phyloP scores from a whole-genome alignment of 495 filamentous ascomycete species.

The Aspergillus diversus region DNA sequence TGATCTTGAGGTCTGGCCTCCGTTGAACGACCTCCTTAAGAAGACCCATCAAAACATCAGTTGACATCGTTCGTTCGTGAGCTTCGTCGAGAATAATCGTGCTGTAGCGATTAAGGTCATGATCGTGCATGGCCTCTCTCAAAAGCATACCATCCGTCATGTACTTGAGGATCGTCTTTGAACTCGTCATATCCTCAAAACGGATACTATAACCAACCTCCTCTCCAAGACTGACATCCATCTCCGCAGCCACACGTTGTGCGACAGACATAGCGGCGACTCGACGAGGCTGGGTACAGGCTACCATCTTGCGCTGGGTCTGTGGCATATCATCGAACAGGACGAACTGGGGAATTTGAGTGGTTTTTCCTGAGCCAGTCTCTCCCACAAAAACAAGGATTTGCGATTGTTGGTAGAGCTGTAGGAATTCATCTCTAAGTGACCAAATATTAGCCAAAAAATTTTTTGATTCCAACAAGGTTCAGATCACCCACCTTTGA shows the following conservation, averaged over 20 bases:
- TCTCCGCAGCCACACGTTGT: slow-evolving; percentile 94
- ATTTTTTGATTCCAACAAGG: neutral
- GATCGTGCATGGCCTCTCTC: slow-evolving; percentile 97
- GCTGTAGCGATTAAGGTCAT: slow-evolving; percentile 87
- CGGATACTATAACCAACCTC: slow-evolving; percentile 99
- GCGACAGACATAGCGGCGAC: slow-evolving; percentile 99
- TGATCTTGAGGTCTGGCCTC: slow-evolving; percentile 87
- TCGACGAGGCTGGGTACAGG: slow-evolving; percentile 96
- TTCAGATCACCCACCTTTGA: slow-evolving; percentile 66
- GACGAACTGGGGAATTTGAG: slow-evolving; percentile 98
- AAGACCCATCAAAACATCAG: slow-evolving; percentile 94
- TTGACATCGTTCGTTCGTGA: slow-evolving; percentile 93
- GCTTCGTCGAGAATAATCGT: slow-evolving; percentile 98
- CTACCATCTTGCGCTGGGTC: slow-evolving; percentile 80
- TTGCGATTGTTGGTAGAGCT: slow-evolving; percentile 88
- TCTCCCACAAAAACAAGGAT: slow-evolving; percentile 99
- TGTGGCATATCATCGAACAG: slow-evolving; percentile 96
- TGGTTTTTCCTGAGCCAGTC: slow-evolving; percentile 98
- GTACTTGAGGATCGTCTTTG: slow-evolving; percentile 95
- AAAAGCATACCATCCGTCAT: slow-evolving; percentile 99
- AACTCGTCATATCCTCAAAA: slow-evolving; percentile 93
- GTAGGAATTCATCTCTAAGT: slow-evolving; percentile 88
- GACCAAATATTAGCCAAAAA: neutral
- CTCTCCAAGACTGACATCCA: slow-evolving; percentile 91
- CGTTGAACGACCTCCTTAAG: slow-evolving; percentile 82